phyloP scores from a whole-genome alignment of 805 yeast species.

The Candida sakaeoensis region DNA sequence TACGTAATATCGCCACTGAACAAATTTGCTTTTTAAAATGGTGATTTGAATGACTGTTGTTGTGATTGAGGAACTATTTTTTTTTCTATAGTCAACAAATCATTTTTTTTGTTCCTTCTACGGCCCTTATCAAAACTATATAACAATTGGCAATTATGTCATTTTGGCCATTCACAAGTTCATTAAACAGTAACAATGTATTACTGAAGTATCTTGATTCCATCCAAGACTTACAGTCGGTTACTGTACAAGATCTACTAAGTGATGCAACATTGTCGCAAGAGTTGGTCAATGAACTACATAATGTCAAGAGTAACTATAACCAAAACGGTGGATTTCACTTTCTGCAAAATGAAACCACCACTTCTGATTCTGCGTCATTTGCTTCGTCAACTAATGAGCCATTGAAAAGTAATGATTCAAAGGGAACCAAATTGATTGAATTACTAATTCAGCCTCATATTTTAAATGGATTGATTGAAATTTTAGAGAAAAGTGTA shows the following conservation, averaged over 20 bases:
- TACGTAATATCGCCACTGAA: no score
- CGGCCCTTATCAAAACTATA: conserved; percentile 3
- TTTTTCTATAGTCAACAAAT: conserved; percentile 1
- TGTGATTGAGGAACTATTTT: not conserved
- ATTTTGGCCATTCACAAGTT: conserved; percentile 43
- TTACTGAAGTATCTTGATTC: conserved; percentile 41
- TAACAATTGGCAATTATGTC: conserved; percentile 26
- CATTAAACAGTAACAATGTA: conserved; percentile 32
- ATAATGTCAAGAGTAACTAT: conserved; percentile 32
- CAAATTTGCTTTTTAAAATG: no score
- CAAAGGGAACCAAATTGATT: conserved; percentile 52
- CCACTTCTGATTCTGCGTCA: conserved; percentile 24
- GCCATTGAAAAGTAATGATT: conserved; percentile 24
- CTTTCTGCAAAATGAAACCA: conserved; percentile 19
- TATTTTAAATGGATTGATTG: conserved; percentile 63
- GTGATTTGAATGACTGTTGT: no score
- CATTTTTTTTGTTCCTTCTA: not conserved
- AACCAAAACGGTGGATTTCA: conserved; percentile 24
- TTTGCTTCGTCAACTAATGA: conserved; percentile 34
- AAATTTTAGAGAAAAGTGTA: conserved; percentile 55
- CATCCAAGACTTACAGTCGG: conserved; percentile 27
- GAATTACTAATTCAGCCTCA: conserved; percentile 80
- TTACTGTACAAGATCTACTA: conserved; percentile 31
- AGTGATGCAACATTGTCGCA: conserved; percentile 31
- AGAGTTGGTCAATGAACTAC: conserved; percentile 36